Evolutionary conservation across 2,329 filamentous ascomycete species (phyloP).

Genomic region (Fusarium sp.): DNA sequence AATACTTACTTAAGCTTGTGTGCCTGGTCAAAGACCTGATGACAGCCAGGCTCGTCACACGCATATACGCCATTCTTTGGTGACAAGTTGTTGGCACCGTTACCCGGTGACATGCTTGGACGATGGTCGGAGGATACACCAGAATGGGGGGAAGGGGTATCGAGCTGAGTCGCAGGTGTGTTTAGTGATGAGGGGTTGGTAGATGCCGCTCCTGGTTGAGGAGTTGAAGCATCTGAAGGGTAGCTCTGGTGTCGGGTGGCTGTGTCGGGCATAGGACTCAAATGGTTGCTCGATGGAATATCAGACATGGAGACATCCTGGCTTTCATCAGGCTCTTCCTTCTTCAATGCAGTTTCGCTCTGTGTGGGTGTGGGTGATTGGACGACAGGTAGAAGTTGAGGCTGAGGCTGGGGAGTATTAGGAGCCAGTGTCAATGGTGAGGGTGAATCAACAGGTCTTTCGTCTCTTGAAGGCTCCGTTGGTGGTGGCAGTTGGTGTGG

Average conservation of each 20-base stretch:
- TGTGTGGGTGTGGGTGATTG: constrained; percentile 46
- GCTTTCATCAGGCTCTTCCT: constrained; percentile 38
- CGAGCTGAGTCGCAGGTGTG: constrained; percentile 60
- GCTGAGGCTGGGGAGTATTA: constrained; percentile 32
- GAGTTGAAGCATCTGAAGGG: constrained; percentile 57
- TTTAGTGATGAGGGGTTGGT: constrained; percentile 56
- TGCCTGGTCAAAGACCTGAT: constrained; percentile 64
- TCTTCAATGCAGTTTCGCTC: constrained; percentile 29
- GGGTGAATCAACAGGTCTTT: constrained; percentile 40
- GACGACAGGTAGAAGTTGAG: constrained; percentile 41
- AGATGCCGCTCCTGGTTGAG: constrained; percentile 53
- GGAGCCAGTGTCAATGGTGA: constrained; percentile 44
- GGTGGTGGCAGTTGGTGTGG: constrained; percentile 30
- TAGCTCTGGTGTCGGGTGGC: constrained; percentile 49
- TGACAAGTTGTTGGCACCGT: constrained; percentile 42
- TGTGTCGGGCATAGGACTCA: constrained; percentile 42
- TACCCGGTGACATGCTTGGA: constrained; percentile 52
- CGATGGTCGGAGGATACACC: constrained; percentile 50
- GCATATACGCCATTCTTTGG: constrained; percentile 47
- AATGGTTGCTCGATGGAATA: constrained; percentile 40
- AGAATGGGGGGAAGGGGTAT: constrained; percentile 56
- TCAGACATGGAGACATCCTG: constrained; percentile 43
- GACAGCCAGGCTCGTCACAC: constrained; percentile 54
- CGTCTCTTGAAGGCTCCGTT: constrained; percentile 17
- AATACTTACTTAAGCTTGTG: constrained; percentile 67